Base-by-base conservation (phyloP, 169 alveolate species). In the Haemoproteus tartakovskyi region DNA sequence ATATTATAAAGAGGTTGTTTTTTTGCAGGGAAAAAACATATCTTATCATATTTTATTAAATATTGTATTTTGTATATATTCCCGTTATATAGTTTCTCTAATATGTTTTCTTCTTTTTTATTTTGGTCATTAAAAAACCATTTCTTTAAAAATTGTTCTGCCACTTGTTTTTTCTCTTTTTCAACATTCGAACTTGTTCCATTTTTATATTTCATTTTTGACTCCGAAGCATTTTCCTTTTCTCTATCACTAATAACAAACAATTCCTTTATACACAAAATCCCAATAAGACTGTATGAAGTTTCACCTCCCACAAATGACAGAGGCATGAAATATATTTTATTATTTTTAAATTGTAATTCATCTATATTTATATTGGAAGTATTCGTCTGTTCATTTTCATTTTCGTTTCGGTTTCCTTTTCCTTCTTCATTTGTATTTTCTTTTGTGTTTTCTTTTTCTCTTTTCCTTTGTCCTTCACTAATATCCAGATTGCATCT, bases 271-370 rank as follows among this genome's bases (percentile, higher is more conserved):
- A 74, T 33, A 30, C 22, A 56, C 19, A 43, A 54, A 24, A 74
- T 48, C 3, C 84, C 84, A 16, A 74, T 74, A 22, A 74, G 6
- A 0, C 63, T 45, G 41, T 74, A 74, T 14, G 84, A 74, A 0
- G 84, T 74, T 43, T 74, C 84, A 6, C 84, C 84, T 1, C 84
- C 84, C 2, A 74, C 84, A 26, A 45, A 74, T 0, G 84, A 74
- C 16, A 74, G 54, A 9, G 84, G 84, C 46, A 74, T 74, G 29
- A 74, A 33, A 36, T 74, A 74, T 1, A 37, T 22, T 37, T 56
- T 74, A n/a, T n/a, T n/a, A n/a, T n/a, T n/a, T n/a, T n/a, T n/a
- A n/a, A n/a, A n/a, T n/a, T n/a, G n/a, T n/a, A n/a, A n/a, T n/a
- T n/a, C n/a, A n/a, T n/a, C n/a, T n/a, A n/a, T n/a, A n/a, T n/a